These are phyloP conservation scores for Lagenaria siceraria DNA, from an alignment of 306 rosid species.

Conservation along the genomic window DNA sequence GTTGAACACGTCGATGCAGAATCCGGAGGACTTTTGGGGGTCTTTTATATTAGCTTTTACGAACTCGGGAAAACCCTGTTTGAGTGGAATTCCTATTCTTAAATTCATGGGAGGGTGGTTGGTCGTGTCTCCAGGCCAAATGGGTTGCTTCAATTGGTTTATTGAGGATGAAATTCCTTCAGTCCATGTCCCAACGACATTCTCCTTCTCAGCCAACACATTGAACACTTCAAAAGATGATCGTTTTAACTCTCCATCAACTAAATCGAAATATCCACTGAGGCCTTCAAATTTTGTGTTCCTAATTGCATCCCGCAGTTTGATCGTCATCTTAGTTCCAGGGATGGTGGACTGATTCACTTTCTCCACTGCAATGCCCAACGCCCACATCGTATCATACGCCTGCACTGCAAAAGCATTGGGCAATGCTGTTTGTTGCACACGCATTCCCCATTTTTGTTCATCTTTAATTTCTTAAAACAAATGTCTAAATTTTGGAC, in stretches of 20 bases:
- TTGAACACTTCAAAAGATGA: background rate
- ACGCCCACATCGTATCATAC: conserved; percentile 25
- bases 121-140: background rate
- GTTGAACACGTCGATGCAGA: background rate
- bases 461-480: too few relatives aligned
- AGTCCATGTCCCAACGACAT: background rate
- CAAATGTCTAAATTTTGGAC: too few relatives aligned
- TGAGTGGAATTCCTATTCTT: background rate
- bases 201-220: background rate
- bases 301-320: background rate
- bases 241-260: background rate
- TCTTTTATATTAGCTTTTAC: background rate
- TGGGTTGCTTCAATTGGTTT: background rate
- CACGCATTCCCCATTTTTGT: background rate
- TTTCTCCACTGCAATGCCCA: conserved; percentile 3
- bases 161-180: background rate
- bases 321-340: background rate
- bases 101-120: background rate
- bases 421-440: background rate
- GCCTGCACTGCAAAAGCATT: conserved; percentile 26
- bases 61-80: background rate
- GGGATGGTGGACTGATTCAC: background rate
- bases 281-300: background rate
- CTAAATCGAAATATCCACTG: background rate
- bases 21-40: background rate